Evolutionary conservation across 805 yeast species (phyloP).

Genomic region (Maudiozyma turicensis): DNA sequence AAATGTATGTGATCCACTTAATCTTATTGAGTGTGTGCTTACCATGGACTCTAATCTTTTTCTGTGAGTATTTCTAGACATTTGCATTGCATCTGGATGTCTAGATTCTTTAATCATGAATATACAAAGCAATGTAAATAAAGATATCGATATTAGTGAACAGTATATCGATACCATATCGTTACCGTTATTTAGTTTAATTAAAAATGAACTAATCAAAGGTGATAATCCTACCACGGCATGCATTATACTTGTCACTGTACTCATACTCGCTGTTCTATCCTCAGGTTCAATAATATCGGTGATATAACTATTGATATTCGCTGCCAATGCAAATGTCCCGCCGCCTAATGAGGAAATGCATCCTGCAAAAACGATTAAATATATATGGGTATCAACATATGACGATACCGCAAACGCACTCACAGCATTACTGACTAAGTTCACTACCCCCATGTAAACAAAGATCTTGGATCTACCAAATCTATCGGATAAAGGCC

Average conservation of each 20-base stretch:
- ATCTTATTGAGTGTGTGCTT: background rate
- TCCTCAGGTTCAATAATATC: constrained; percentile 60
- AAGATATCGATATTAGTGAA: constrained; percentile 21
- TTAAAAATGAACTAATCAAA: constrained; percentile 37
- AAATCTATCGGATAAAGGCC: constrained; percentile 51
- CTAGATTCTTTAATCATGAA: constrained; percentile 55
- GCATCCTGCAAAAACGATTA: constrained; percentile 36
- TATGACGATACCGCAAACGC: constrained; percentile 26
- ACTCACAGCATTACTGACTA: constrained; percentile 15
- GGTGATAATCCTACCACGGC: constrained; percentile 62
- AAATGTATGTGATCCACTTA: background rate
- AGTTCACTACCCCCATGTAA: constrained; percentile 21
- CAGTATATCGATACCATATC: constrained; percentile 26
- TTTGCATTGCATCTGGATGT: constrained; percentile 41
- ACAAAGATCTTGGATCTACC: constrained; percentile 50
- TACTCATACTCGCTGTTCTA: constrained; percentile 50
- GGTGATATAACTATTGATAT: constrained; percentile 59
- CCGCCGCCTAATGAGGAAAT: constrained; percentile 57
- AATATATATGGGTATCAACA: constrained; percentile 31
- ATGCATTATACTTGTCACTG: constrained; percentile 48
- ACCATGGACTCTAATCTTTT: constrained; percentile 2
- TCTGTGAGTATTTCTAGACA: constrained; percentile 32
- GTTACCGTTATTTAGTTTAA: constrained; percentile 23
- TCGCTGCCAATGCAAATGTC: constrained; percentile 41
- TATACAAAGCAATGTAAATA: constrained; percentile 29